A percentile compares a stretch with the other conserved stretches of the same genome.
Conservation (phyloP, 2,329 filamentous ascomycete species). For the Neobulgaria alba region DNA sequence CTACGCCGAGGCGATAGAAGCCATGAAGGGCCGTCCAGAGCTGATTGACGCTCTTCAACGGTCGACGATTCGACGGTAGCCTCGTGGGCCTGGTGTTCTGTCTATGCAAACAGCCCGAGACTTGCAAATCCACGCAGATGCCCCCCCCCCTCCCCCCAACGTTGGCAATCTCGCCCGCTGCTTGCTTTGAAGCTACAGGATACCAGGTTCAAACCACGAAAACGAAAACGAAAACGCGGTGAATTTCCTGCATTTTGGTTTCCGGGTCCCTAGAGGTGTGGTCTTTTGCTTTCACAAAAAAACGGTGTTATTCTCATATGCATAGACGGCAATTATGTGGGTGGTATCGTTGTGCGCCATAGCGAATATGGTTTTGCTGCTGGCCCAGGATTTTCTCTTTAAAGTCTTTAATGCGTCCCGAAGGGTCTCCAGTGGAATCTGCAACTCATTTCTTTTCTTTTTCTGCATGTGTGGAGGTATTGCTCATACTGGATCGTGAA, state of each 20-base stretch:
- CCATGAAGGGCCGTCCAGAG: slow-evolving; percentile 72
- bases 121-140: too few species aligned
- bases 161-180: slow-evolving; percentile 7
- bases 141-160: neutral
- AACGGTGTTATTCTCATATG: slow-evolving; percentile 21
- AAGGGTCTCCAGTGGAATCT: neutral
- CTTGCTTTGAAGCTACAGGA: slow-evolving; percentile 20
- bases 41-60: slow-evolving; percentile 75
- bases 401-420: neutral
- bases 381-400: neutral
- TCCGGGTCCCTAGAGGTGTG: slow-evolving; percentile 15
- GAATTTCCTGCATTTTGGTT: slow-evolving; percentile 12
- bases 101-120: slow-evolving; percentile 4
- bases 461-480: neutral
- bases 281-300: slow-evolving; percentile 20
- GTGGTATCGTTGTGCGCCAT: slow-evolving; percentile 11
- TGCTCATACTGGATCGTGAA: too few species aligned
- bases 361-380: neutral
- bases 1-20: slow-evolving; percentile 71
- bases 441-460: neutral
- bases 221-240: slow-evolving; percentile 17
- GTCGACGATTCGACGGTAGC: slow-evolving; percentile 40
- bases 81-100: slow-evolving; percentile 31
- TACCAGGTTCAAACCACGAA: slow-evolving; percentile 18
- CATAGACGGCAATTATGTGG: slow-evolving; percentile 29